A percentile compares a stretch with the other conserved stretches of the same genome.
Conservation (phyloP, 768 basidiomycete species). For the Leucocoprinus sp. region DNA sequence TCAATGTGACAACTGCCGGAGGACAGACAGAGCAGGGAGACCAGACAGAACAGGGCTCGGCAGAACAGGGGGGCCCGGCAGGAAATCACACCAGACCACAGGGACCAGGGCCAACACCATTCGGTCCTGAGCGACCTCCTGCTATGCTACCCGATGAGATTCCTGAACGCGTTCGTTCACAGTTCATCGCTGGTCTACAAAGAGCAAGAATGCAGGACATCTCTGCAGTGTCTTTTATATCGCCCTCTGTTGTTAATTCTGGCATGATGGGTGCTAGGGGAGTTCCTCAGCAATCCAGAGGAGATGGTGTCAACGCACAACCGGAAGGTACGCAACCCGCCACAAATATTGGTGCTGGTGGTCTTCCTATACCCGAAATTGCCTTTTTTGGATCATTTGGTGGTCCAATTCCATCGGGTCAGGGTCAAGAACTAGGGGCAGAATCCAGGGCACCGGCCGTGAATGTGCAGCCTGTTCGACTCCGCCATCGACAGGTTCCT, state of each 20-base stretch:
- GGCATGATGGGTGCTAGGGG: neutral
- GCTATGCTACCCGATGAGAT: neutral
- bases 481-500: neutral
- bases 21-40: too few species aligned
- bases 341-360: too few species aligned
- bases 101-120: neutral
- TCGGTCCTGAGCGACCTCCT: constrained; percentile 7
- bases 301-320: too few species aligned
- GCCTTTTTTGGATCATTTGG: too few species aligned
- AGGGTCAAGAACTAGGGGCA: too few species aligned
- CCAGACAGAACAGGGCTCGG: too few species aligned
- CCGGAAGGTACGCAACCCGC: too few species aligned
- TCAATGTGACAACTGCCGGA: too few species aligned
- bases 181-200: neutral
- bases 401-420: too few species aligned
- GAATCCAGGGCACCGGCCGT: too few species aligned
- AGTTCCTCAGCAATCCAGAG: neutral
- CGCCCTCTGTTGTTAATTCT: neutral
- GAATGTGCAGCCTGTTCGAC: neutral
- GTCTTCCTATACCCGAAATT: neutral
- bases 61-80: neutral
- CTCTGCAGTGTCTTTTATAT: neutral
- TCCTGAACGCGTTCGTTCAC: neutral
- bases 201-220: neutral
- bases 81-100: neutral